Evolutionary conservation across 2,329 filamentous ascomycete genomes (phyloP).

Genomic region (Xylaria hypoxylon): DNA sequence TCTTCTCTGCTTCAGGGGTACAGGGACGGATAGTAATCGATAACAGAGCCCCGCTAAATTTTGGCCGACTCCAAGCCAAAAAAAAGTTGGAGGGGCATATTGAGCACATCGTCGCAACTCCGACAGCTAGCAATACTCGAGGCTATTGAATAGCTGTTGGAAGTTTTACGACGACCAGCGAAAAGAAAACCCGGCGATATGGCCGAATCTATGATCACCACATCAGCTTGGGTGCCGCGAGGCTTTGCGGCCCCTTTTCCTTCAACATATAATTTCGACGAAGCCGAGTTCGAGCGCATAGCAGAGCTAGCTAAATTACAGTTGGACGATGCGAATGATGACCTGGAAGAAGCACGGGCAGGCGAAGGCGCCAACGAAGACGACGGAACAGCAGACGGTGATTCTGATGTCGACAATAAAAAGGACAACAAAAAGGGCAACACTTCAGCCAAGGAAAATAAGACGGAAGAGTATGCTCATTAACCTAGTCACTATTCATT

Average conservation of each 20-base stretch:
- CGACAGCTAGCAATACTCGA: conserved; percentile 10
- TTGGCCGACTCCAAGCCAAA: conserved; percentile 36
- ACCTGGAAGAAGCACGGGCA: conserved; percentile 78
- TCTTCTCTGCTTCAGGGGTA: background rate
- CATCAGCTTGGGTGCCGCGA: conserved; percentile 79
- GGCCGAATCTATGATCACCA: conserved; percentile 77
- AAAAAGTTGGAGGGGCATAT: conserved; percentile 48
- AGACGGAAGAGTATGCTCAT: conserved; percentile 43
- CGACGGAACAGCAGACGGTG: background rate
- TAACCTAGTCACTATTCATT: background rate
- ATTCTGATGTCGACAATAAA: conserved; percentile 13
- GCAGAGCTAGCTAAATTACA: conserved; percentile 80
- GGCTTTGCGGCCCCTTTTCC: conserved; percentile 82
- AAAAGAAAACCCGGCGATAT: conserved; percentile 50
- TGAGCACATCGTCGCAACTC: conserved; percentile 8
- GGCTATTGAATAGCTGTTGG: background rate
- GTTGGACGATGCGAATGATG: conserved; percentile 91
- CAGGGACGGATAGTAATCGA: conserved; percentile 39
- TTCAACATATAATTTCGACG: conserved; percentile 79
- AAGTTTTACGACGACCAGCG: background rate
- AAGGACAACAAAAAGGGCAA: conserved; percentile 11
- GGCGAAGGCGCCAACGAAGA: conserved; percentile 44
- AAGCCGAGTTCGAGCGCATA: conserved; percentile 80
- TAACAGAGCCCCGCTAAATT: conserved; percentile 45
- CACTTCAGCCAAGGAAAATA: conserved; percentile 29